phyloP scores from a whole-genome alignment of 768 basidiomycete species.

The Mycena kentingensis region DNA sequence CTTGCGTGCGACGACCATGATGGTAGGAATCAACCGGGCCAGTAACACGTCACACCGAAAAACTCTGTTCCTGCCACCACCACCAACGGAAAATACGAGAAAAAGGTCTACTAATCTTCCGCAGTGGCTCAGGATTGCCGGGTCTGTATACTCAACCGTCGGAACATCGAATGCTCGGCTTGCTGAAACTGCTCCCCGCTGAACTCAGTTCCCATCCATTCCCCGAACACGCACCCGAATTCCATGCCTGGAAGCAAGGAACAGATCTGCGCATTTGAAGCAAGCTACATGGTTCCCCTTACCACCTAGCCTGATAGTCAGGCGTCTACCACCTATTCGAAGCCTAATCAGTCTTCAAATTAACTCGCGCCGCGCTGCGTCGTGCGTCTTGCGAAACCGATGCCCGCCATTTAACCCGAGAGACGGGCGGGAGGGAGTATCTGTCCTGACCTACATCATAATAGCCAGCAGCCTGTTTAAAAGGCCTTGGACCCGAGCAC shows the following conservation, averaged over 20 bases:
- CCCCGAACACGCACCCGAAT: too few species aligned
- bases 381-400: not conserved
- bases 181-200: not conserved
- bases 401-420: too few species aligned
- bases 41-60: too few species aligned
- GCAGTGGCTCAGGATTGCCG: too few species aligned
- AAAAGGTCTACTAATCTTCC: not conserved
- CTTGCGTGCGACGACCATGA: constrained; percentile 1
- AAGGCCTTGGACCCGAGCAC: constrained; percentile 11
- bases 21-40: not conserved
- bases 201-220: not conserved
- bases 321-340: constrained; percentile 2
- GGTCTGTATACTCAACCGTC: too few species aligned
- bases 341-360: constrained; percentile 2
- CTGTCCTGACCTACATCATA: constrained; percentile 12
- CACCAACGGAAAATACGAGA: not conserved
- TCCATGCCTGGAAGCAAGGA: too few species aligned
- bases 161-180: not conserved
- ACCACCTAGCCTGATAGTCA: too few species aligned
- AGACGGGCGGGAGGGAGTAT: constrained; percentile 2
- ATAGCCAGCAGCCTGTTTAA: constrained; percentile 15
- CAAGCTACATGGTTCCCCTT: too few species aligned
- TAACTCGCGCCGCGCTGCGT: constrained; percentile 5
- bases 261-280: not conserved
- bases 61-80: not conserved